These are phyloP conservation scores for Eurotiales sp. DNA, from an alignment of 2,329 filamentous ascomycete species.

Conservation along the genomic window DNA sequence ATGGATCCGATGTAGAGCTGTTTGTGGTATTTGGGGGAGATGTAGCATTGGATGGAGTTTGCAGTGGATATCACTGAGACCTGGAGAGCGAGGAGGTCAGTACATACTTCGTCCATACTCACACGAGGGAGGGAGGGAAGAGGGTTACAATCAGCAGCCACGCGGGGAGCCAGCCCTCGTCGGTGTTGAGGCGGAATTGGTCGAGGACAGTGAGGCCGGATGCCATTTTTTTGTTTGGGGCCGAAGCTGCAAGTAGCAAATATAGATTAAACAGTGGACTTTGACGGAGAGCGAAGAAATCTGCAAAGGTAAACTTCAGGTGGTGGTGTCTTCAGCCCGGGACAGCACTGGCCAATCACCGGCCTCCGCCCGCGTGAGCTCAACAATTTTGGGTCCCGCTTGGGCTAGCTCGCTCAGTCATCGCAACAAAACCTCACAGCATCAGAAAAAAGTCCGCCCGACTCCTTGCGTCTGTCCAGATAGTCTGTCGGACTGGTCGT, in stretches of 20 bases:
- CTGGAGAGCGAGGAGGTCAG: too few relatives aligned
- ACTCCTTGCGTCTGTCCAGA: constrained; percentile 1
- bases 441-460: not conserved
- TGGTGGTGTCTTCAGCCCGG: too few relatives aligned
- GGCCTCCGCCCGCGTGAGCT: not conserved
- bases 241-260: too few relatives aligned
- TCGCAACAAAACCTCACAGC: not conserved
- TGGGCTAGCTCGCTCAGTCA: not conserved
- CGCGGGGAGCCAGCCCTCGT: constrained; percentile 10
- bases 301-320: not conserved
- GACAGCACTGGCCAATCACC: constrained; percentile 6
- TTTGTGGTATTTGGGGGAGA: constrained; percentile 75
- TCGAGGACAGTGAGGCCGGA: not conserved
- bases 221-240: constrained; percentile 5
- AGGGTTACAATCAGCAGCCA: constrained; percentile 14
- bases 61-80: constrained; percentile 76
- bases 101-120: too few relatives aligned
- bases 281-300: not conserved
- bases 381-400: constrained; percentile 3
- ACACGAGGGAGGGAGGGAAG: not conserved
- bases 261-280: too few relatives aligned
- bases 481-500: not conserved
- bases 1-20: constrained; percentile 68
- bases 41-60: constrained; percentile 82
- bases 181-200: constrained; percentile 1